Base-by-base conservation (phyloP, 1,139 yeast species). In the Lodderomyces theae region DNA sequence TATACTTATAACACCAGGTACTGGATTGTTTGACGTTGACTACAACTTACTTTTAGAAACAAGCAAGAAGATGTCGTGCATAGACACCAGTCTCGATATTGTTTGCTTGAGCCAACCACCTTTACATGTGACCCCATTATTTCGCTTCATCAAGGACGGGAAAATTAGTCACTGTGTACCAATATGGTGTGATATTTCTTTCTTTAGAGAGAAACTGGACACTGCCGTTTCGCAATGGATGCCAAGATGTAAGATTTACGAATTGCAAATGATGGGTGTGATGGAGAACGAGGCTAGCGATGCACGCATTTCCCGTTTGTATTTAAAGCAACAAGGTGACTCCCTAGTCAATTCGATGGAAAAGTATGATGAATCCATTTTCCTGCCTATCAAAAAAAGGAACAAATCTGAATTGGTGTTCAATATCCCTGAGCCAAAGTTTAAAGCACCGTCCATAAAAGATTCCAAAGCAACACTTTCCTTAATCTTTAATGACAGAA, bases 241-340 rank as follows among this genome's bases (percentile, higher is more conserved):
- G 21, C 97, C 98, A 1, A 70, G 95, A 26, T 89, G 97, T 60
- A 89, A 88, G 55, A 89, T 94, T 38, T 90, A 92, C 58, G 97
- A 90, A 53, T 65, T 94, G 17, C 98, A 92, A 59, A 94, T 92
- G 97, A 90, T 90, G 95, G 98, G 97, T 0, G 79, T 90, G 5
- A 88, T 90, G 84, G 97, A 90, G 52, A 87, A 86, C 51, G 97
- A 90, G 54, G 71, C 82, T 38, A 79, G 79, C 49, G 77, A 82
- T 7, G 76, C 82, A 25, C 73, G 80, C 12, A 76, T 87, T 19
- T 82, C 79, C 29, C 69, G 84, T 35, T 64, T 84, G 42, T 63
- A 58, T 35, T 51, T 53, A 7, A 35, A 23, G 16, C 5, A 12
- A 21, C n/a, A 12, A 4, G 25, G 25, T 12, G 35, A 32, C 10